Evolutionary conservation across 2,329 filamentous ascomycete genomes (phyloP).

Genomic region (Blastomyces gilchristii): DNA sequence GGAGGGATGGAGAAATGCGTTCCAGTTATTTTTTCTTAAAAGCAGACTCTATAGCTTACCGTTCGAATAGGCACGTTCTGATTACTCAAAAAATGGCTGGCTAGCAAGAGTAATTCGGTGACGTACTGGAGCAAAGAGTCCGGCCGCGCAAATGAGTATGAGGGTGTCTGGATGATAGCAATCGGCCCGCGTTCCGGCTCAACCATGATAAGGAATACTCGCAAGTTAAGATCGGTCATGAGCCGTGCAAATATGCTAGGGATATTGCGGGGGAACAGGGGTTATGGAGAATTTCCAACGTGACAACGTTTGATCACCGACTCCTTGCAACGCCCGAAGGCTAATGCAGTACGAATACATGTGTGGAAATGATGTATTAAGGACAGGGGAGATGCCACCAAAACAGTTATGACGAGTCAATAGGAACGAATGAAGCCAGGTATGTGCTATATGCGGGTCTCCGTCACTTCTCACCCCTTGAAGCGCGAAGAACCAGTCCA

Average conservation of each 20-base stretch:
- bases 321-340: neutral
- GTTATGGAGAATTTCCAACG: neutral
- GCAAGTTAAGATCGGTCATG: neutral
- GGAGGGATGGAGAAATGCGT: neutral
- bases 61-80: neutral
- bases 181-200: too few species aligned
- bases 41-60: neutral
- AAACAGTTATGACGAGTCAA: neutral
- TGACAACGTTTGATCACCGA: neutral
- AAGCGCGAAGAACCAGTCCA: neutral
- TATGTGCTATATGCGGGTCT: neutral
- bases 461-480: neutral
- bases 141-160: neutral
- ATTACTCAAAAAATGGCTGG: neutral
- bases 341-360: neutral
- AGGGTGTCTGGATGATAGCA: neutral
- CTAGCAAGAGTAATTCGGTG: neutral
- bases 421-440: neutral
- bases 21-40: neutral
- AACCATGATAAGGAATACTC: neutral
- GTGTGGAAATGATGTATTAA: neutral
- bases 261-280: neutral
- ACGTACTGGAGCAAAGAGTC: too few species aligned
- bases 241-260: neutral
- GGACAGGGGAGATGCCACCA: neutral